Evolutionary conservation across 257 asterid species (phyloP).

Genomic region (Przewalskia tangutica): DNA sequence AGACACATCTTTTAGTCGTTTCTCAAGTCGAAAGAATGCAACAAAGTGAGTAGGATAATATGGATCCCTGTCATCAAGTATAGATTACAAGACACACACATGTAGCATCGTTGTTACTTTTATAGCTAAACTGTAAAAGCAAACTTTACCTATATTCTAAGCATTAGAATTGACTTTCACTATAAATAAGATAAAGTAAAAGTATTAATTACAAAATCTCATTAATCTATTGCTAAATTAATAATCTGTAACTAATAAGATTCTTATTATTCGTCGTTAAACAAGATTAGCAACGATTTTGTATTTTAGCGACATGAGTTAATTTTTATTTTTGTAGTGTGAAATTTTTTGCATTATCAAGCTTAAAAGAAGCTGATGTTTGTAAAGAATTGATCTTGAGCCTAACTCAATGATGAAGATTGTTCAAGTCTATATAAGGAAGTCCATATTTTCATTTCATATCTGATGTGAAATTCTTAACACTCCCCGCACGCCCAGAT

Average conservation of each 20-base stretch:
- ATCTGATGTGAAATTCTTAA: too few species aligned
- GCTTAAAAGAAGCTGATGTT: too few species aligned
- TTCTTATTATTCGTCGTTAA: neutral
- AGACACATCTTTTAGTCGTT: neutral
- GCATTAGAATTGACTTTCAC: neutral
- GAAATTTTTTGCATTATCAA: too few species aligned
- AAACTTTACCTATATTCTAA: neutral
- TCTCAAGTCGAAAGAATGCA: neutral
- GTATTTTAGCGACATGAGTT: neutral
- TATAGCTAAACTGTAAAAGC: neutral
- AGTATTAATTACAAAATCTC: neutral
- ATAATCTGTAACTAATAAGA: neutral
- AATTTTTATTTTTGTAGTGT: neutral
- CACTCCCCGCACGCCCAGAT: too few species aligned
- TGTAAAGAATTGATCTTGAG: too few species aligned
- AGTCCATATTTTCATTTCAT: too few species aligned
- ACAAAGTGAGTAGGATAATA: neutral
- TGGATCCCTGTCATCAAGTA: conserved; percentile 2
- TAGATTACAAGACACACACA: neutral
- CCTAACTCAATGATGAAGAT: too few species aligned
- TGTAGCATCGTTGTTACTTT: neutral
- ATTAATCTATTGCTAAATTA: neutral
- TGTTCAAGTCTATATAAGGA: too few species aligned
- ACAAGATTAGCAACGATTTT: neutral
- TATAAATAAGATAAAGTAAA: neutral